phyloP scores from a whole-genome alignment of 495 filamentous ascomycete genomes.

The Neurospora sp. region DNA sequence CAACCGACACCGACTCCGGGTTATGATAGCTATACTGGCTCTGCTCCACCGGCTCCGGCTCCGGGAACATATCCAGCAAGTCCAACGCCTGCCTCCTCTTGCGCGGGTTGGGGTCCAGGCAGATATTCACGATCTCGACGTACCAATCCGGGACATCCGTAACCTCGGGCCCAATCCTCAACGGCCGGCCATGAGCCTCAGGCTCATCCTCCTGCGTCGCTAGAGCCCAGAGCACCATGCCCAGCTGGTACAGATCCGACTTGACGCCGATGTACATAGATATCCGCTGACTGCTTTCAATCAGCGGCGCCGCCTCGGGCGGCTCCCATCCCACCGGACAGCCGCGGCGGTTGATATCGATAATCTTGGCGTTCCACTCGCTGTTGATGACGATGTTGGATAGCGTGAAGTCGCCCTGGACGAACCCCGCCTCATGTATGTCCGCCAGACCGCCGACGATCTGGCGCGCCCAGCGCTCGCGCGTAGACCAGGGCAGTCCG shows the following conservation, averaged over 20 bases:
- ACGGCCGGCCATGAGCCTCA: constrained; percentile 65
- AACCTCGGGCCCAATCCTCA: constrained; percentile 35
- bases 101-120: constrained; percentile 34
- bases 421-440: constrained; percentile 93
- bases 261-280: constrained; percentile 99
- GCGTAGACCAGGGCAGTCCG: constrained; percentile 56
- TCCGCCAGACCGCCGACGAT: constrained; percentile 85
- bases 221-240: constrained; percentile 95
- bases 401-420: constrained; percentile 94
- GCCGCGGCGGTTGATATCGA: constrained; percentile 94
- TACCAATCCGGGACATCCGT: constrained; percentile 33
- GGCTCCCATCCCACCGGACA: constrained; percentile 98
- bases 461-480: constrained; percentile 87
- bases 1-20: constrained; percentile 21
- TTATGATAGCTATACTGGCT: constrained; percentile 13
- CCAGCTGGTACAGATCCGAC: constrained; percentile 88
- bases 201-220: constrained; percentile 85
- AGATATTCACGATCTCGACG: constrained; percentile 33
- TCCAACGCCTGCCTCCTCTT: constrained; percentile 29
- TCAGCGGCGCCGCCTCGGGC: constrained; percentile 78
- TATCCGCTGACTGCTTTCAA: constrained; percentile 85
- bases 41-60: constrained; percentile 15
- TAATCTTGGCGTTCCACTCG: constrained; percentile 82
- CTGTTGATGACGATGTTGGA: constrained; percentile 94
- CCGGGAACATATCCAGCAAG: constrained; percentile 33